Evolutionary conservation across 2,329 filamentous ascomycete genomes (phyloP), one percentile per base, ranked within the genome.

Genomic region (Ophiostoma sp.): DNA sequence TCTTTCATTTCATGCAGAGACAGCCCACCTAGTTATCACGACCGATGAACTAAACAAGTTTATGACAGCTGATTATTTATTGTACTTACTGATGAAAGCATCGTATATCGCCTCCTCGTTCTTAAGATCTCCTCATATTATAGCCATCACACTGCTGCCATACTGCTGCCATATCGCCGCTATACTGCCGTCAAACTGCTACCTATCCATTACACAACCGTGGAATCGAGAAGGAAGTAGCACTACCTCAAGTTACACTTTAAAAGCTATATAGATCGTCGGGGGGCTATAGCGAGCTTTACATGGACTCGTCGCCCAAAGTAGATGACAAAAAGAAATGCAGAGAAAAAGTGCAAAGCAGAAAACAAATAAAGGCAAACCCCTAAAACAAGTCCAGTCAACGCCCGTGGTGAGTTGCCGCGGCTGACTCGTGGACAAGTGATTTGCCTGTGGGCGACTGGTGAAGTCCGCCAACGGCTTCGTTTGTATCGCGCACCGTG

Each of bases 391-490:
- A 27, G 27, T 27, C 27, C 52, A 7, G n/a, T 68, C 64, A 68
- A 14, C 42, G 52, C n/a, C 27, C 63, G 16, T 36, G 63, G 27
- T 58, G 52, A 7, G 14, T 7, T 60, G 55, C 55, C 16, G 49
- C 16, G 49, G 49, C 5, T 5, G 41, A n/a, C 3, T 9, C 42
- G 1, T 52, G 67, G 5, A 27, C 58, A 45, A 58, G 58, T 11
- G 66, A 11, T 36, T 66, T 66, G 49, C 36, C 44, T n/a, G 70
- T 67, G 5, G 68, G 52, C 69, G 73, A 62, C 47, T 38, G 6
- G 9, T 52, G 68, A 2, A 67, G 7, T 0, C 65, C 27, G 41
- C 36, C n/a, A 27, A 27, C 16, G 2, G 40, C 47, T 47, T 66
- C 67, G 2, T 66, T 62, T n/a, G 41, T 40, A 12, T 16, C 16